phyloP scores from a whole-genome alignment of 78 protist genomes.

The Capsaspora owczarzaki region DNA sequence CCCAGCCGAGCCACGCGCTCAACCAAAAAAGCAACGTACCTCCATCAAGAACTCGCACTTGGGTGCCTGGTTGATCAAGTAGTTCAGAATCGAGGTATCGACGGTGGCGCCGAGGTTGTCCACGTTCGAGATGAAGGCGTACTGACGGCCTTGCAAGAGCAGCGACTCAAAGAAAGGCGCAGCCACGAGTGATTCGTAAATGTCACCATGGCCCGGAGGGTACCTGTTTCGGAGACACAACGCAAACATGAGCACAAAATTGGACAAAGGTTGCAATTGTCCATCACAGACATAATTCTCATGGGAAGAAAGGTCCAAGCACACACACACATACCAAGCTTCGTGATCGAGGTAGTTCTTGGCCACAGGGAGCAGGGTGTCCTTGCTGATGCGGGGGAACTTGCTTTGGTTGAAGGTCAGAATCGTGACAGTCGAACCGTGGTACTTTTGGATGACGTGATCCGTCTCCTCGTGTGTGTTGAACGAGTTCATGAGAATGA shows the following conservation, averaged over 20 bases:
- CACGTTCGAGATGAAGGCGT: conserved; percentile 87
- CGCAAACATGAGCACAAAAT: too few relatives aligned
- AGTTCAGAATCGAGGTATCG: conserved; percentile 51
- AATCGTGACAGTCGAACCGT: conserved; percentile 36
- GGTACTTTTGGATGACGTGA: conserved; percentile 52
- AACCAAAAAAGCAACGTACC: too few relatives aligned
- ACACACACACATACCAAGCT: too few relatives aligned
- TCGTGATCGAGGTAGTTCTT: conserved; percentile 13
- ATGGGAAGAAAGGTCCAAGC: too few relatives aligned
- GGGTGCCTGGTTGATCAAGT: neutral
- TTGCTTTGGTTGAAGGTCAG: conserved; percentile 59
- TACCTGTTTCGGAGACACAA: too few relatives aligned
- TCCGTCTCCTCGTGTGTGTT: conserved; percentile 82
- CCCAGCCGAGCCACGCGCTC: too few relatives aligned
- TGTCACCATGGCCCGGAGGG: conserved; percentile 98
- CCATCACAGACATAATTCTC: too few relatives aligned
- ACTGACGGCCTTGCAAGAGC: conserved; percentile 66
- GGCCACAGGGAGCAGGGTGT: conserved; percentile 63
- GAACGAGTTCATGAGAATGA: conserved; percentile 96
- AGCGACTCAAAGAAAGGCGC: conserved; percentile 64
- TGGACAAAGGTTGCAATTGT: too few relatives aligned
- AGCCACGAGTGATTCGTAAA: conserved; percentile 52
- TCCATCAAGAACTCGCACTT: conserved; percentile 72
- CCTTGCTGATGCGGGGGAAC: conserved; percentile 75
- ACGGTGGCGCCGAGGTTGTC: conserved; percentile 98